phyloP scores from a whole-genome alignment of 2,329 filamentous ascomycete genomes.

The Aureobasidium subglaciale region DNA sequence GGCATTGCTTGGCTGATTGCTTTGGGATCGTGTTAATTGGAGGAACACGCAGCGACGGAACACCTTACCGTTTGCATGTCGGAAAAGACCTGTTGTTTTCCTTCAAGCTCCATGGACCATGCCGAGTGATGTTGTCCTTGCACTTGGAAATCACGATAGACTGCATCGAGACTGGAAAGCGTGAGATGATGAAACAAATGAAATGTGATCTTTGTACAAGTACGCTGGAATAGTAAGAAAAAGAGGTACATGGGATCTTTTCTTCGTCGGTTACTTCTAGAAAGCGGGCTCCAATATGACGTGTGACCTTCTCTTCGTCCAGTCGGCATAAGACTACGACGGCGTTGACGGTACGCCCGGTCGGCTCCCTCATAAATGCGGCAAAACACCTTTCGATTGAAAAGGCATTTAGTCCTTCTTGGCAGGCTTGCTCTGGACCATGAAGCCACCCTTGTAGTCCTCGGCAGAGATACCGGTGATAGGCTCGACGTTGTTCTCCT shows the following conservation, averaged over 20 bases:
- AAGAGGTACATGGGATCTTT: constrained; percentile 15
- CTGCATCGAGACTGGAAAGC: too few relatives aligned
- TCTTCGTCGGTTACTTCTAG: constrained; percentile 9
- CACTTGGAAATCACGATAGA: too few relatives aligned
- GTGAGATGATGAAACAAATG: not conserved
- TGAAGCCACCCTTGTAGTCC: constrained; percentile 63
- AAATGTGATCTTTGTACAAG: constrained; percentile 12
- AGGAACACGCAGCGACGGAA: not conserved
- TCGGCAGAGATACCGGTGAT: constrained; percentile 76
- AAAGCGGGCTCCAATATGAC: constrained; percentile 8
- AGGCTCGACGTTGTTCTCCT: constrained; percentile 80
- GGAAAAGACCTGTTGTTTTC: not conserved
- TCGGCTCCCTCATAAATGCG: not conserved
- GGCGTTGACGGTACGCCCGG: not conserved
- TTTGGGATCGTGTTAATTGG: not conserved
- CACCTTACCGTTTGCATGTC: not conserved
- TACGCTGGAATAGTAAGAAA: constrained; percentile 10
- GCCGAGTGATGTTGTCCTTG: too few relatives aligned
- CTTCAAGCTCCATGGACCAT: not conserved
- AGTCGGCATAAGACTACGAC: not conserved
- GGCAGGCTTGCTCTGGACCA: constrained; percentile 56
- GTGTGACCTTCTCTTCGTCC: constrained; percentile 13
- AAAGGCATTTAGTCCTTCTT: not conserved
- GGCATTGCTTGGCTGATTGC: not conserved
- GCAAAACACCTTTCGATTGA: constrained; percentile 2